These are phyloP conservation scores for Zygosaccharomyces bailii DNA, from an alignment of 805 yeast species.

Conservation along the genomic window DNA sequence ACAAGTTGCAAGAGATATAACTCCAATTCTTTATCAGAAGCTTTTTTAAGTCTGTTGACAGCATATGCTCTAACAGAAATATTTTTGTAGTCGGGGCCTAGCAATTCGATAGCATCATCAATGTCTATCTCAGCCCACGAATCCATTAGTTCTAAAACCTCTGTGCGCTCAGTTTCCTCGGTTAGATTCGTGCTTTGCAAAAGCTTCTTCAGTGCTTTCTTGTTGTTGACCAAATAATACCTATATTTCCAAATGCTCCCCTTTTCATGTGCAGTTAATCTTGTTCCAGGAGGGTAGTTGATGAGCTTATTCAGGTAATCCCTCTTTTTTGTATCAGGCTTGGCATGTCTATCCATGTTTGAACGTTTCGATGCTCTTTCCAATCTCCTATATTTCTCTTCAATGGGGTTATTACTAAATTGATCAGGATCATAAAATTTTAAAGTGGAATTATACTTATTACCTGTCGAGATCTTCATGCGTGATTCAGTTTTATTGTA, in stretches of 20 bases:
- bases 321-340: slow-evolving; percentile 81
- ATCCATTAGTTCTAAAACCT: slow-evolving; percentile 69
- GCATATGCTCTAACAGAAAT: slow-evolving; percentile 80
- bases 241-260: slow-evolving; percentile 88
- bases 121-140: slow-evolving; percentile 73
- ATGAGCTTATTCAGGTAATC: slow-evolving; percentile 69
- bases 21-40: slow-evolving; percentile 75
- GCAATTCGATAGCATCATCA: slow-evolving; percentile 80
- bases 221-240: slow-evolving; percentile 68
- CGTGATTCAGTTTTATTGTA: slow-evolving; percentile 33
- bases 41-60: slow-evolving; percentile 73
- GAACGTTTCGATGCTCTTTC: slow-evolving; percentile 80
- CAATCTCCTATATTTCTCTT: slow-evolving; percentile 75
- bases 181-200: slow-evolving; percentile 86
- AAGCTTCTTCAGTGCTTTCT: slow-evolving; percentile 71
- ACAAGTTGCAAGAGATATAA: slow-evolving; percentile 84
- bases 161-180: slow-evolving; percentile 74
- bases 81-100: slow-evolving; percentile 75
- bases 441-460: slow-evolving; percentile 32
- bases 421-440: slow-evolving; percentile 68
- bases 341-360: slow-evolving; percentile 74
- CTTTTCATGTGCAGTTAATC: slow-evolving; percentile 75
- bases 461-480: slow-evolving; percentile 28
- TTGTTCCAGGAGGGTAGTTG: slow-evolving; percentile 77
- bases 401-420: slow-evolving; percentile 73